Evolutionary conservation across 2,329 filamentous ascomycete genomes (phyloP).

Genomic region (Byssoonygena ceratinophila): DNA sequence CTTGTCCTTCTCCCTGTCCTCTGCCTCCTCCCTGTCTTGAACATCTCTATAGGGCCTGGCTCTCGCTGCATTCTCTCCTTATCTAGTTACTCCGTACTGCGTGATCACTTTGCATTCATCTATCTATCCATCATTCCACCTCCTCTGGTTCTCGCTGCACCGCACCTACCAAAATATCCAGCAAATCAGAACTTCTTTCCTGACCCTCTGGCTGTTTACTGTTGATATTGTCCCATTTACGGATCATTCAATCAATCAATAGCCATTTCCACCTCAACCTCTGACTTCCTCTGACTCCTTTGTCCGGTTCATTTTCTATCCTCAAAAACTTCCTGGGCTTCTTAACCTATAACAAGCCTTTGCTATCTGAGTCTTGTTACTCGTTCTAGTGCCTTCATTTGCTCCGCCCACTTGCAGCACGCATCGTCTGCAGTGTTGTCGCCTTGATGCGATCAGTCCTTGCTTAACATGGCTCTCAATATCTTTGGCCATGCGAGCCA

Average conservation of each 20-base stretch:
- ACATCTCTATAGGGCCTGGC: too few species aligned
- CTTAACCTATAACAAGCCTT: neutral
- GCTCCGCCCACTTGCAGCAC: neutral
- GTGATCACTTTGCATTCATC: too few species aligned
- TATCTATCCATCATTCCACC: too few species aligned
- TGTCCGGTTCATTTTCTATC: neutral
- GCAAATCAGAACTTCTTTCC: neutral
- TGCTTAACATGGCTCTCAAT: slow-evolving; percentile 34
- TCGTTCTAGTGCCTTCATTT: neutral
- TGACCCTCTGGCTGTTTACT: neutral
- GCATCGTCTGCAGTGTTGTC: neutral
- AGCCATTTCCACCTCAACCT: neutral
- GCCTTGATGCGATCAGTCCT: neutral
- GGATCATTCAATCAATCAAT: neutral
- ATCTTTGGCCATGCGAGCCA: slow-evolving; percentile 38
- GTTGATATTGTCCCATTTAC: neutral
- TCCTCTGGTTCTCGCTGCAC: neutral
- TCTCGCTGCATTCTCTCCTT: too few species aligned
- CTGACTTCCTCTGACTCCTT: neutral
- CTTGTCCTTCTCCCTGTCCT: too few species aligned
- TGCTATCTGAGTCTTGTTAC: neutral
- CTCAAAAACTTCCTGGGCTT: neutral
- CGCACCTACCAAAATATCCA: neutral
- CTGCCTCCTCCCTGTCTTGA: too few species aligned
- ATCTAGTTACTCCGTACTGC: too few species aligned